Percentiles rank a stretch among this genome's conserved stretches.
Evolutionary conservation across 2,329 filamentous ascomycete species (phyloP).

Genomic region (Alternaria longipes): DNA sequence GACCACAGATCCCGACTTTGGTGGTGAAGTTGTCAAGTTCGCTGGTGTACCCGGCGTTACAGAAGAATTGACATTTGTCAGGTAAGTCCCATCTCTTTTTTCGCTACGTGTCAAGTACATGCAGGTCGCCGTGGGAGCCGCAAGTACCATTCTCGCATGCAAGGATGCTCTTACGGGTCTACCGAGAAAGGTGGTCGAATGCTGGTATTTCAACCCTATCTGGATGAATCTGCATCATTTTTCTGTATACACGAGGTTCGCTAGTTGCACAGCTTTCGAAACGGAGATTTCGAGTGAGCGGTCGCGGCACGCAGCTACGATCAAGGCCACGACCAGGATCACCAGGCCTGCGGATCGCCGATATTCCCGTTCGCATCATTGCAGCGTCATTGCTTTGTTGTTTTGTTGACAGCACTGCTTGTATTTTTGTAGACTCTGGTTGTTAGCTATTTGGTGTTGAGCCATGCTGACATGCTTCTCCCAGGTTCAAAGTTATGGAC

Average conservation of each 20-base stretch:
- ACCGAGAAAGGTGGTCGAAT: neutral
- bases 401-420: conserved; percentile 12
- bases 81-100: conserved; percentile 48
- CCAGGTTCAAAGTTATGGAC: conserved; percentile 84
- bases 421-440: neutral
- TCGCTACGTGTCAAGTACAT: conserved; percentile 8
- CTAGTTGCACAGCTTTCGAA: neutral
- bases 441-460: neutral
- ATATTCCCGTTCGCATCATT: conserved; percentile 13
- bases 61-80: conserved; percentile 59
- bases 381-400: conserved; percentile 19
- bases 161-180: neutral
- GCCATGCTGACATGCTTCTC: conserved; percentile 8
- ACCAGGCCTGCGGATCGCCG: conserved; percentile 23
- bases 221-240: neutral
- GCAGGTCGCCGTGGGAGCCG: conserved; percentile 7
- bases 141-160: conserved; percentile 1
- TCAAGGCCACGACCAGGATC: conserved; percentile 10
- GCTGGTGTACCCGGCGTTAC: conserved; percentile 54
- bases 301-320: conserved; percentile 17
- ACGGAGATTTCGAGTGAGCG: neutral
- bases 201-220: neutral
- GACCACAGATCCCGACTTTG: conserved; percentile 57
- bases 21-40: conserved; percentile 57
- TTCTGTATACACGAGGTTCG: conserved; percentile 2